These are phyloP conservation scores for Aureobasidium mangrovei DNA, from an alignment of 2,329 filamentous ascomycete species.

Conservation along the genomic window DNA sequence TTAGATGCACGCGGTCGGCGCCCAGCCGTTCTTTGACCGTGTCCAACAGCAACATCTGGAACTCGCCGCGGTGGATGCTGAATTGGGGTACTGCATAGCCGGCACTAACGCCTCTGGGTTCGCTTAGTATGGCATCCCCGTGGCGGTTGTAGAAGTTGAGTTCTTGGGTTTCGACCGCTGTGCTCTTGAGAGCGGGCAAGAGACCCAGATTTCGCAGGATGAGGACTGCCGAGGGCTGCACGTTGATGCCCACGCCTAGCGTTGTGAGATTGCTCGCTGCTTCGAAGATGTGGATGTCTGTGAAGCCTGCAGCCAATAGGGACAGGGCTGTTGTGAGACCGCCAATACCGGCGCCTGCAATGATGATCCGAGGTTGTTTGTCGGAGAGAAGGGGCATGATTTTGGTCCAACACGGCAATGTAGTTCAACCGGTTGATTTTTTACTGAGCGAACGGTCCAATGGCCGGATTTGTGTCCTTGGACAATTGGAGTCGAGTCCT, in stretches of 20 bases:
- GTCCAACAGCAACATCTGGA: constrained; percentile 37
- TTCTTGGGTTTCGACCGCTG: constrained; percentile 35
- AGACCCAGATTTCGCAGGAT: constrained; percentile 38
- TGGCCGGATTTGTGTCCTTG: too few species aligned
- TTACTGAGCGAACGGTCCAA: too few species aligned
- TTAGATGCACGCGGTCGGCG: constrained; percentile 30
- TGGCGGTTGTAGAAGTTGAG: constrained; percentile 39
- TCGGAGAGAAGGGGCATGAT: constrained; percentile 13
- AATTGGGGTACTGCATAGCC: constrained; percentile 39
- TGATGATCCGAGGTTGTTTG: constrained; percentile 28
- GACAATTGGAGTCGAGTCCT: too few species aligned
- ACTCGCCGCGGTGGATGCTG: constrained; percentile 38
- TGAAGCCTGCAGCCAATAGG: constrained; percentile 45
- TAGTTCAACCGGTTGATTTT: too few species aligned
- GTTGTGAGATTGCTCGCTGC: constrained; percentile 34
- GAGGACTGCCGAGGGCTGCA: constrained; percentile 39
- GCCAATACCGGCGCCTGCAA: constrained; percentile 41
- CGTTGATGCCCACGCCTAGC: constrained; percentile 40
- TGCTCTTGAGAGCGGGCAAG: constrained; percentile 32
- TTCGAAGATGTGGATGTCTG: constrained; percentile 37
- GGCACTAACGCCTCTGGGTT: constrained; percentile 33
- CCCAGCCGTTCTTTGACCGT: constrained; percentile 36
- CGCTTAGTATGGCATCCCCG: constrained; percentile 36
- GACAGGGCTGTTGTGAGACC: constrained; percentile 49
- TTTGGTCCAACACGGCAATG: background rate